These are phyloP conservation scores for Solanum ossicruentum DNA, from an alignment of 257 asterid species.

Conservation along the genomic window DNA sequence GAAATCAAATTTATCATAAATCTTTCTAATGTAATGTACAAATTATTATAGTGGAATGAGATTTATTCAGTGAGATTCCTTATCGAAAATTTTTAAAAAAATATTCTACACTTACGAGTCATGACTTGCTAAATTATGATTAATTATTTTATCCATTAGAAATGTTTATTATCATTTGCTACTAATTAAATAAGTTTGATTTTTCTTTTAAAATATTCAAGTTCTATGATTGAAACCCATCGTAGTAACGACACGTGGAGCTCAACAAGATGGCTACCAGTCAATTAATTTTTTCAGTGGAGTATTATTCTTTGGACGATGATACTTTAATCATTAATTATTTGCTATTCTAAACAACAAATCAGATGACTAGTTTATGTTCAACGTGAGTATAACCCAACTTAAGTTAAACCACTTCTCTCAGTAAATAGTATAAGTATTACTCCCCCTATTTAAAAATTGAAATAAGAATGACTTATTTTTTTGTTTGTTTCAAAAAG, in stretches of 20 bases:
- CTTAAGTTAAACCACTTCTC: neutral
- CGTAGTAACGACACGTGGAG: neutral
- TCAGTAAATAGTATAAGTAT: too few species aligned
- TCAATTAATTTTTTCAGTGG: neutral
- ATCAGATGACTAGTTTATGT: neutral
- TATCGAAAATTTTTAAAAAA: neutral
- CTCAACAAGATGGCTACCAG: neutral
- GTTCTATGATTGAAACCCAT: neutral
- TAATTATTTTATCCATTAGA: neutral
- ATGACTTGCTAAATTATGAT: neutral
- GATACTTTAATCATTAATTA: neutral
- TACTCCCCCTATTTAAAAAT: too few species aligned
- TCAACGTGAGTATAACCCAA: neutral
- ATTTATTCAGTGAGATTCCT: neutral
- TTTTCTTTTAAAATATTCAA: neutral
- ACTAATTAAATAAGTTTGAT: neutral
- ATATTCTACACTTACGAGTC: neutral
- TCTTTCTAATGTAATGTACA: too few species aligned
- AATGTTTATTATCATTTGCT: neutral
- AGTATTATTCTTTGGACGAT: neutral
- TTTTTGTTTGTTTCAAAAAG: too few species aligned
- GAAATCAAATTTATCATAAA: neutral
- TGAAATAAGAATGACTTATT: too few species aligned
- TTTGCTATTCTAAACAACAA: neutral
- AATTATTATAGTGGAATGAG: neutral